Evolutionary conservation across 495 filamentous ascomycete genomes (phyloP).

Genomic region (Mytilinidion resinicola): DNA sequence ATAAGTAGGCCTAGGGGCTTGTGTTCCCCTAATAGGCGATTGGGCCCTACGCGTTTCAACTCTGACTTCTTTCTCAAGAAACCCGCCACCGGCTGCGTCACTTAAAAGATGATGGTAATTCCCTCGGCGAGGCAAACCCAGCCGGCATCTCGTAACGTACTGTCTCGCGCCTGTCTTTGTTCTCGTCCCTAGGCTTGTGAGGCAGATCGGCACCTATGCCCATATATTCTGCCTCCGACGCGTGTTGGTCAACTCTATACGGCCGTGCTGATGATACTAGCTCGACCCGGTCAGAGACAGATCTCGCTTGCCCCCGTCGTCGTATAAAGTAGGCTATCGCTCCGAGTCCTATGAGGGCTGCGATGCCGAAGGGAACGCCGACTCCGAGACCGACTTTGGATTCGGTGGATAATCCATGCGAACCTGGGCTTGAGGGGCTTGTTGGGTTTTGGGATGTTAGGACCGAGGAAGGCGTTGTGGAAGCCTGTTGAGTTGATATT

Average conservation of each 20-base stretch:
- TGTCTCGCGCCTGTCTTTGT: not conserved
- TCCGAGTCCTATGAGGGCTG: not conserved
- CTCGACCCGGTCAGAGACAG: not conserved
- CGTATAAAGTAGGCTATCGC: not conserved
- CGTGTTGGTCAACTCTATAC: not conserved
- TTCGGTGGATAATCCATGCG: not conserved
- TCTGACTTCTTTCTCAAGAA: too few species aligned
- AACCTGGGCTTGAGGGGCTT: not conserved
- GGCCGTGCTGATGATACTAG: not conserved
- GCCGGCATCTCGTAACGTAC: not conserved
- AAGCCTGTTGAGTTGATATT: not conserved
- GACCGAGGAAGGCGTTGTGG: not conserved
- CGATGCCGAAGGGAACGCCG: not conserved
- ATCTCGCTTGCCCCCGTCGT: not conserved
- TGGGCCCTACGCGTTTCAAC: too few species aligned
- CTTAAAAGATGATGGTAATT: not conserved
- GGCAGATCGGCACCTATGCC: not conserved
- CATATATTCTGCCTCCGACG: not conserved
- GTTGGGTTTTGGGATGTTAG: not conserved
- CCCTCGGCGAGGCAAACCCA: not conserved
- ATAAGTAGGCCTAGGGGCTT: too few species aligned
- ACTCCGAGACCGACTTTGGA: not conserved
- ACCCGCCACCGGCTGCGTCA: too few species aligned
- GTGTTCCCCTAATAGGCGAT: too few species aligned
- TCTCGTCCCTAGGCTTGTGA: not conserved